phyloP scores from a whole-genome alignment of 345 rosid genomes.

The Ceriops zippeliana region DNA sequence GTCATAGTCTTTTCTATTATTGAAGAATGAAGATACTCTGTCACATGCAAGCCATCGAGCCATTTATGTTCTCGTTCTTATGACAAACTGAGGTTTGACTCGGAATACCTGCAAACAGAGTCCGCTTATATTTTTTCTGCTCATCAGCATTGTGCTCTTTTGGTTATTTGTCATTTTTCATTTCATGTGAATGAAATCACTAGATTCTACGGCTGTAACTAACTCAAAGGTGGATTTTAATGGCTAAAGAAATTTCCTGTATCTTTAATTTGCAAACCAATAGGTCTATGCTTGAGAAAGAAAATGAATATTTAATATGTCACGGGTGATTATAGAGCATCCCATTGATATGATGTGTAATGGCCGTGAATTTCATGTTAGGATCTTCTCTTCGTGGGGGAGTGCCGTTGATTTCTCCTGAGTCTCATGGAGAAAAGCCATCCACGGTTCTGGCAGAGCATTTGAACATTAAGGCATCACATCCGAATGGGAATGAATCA shows the following conservation, averaged over 20 bases:
- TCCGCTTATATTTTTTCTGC: not conserved
- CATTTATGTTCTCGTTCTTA: not conserved
- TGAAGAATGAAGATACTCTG: slow-evolving; percentile 69
- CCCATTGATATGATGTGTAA: slow-evolving; percentile 66
- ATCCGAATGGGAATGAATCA: slow-evolving; percentile 27
- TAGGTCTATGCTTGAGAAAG: not conserved
- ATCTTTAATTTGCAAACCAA: not conserved
- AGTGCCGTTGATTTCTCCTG: slow-evolving; percentile 63
- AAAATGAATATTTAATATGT: slow-evolving; percentile 11
- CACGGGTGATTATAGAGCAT: slow-evolving; percentile 56
- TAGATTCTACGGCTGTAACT: too few species aligned
- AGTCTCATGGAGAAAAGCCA: slow-evolving; percentile 61
- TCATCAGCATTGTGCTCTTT: not conserved
- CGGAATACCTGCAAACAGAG: not conserved
- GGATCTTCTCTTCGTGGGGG: slow-evolving; percentile 82
- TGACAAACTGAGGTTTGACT: slow-evolving; percentile 1
- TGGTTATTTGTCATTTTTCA: not conserved
- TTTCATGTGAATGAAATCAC: too few species aligned
- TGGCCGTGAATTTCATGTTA: slow-evolving; percentile 91
- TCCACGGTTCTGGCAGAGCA: slow-evolving; percentile 57
- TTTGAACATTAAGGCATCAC: slow-evolving; percentile 54
- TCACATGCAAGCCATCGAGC: slow-evolving; percentile 70
- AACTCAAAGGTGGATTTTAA: too few species aligned
- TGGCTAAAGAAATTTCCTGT: too few species aligned
- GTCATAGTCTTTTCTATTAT: slow-evolving; percentile 51